phyloP scores from a whole-genome alignment of 2,329 filamentous ascomycete species.

The Calonectria multiphialidica region DNA sequence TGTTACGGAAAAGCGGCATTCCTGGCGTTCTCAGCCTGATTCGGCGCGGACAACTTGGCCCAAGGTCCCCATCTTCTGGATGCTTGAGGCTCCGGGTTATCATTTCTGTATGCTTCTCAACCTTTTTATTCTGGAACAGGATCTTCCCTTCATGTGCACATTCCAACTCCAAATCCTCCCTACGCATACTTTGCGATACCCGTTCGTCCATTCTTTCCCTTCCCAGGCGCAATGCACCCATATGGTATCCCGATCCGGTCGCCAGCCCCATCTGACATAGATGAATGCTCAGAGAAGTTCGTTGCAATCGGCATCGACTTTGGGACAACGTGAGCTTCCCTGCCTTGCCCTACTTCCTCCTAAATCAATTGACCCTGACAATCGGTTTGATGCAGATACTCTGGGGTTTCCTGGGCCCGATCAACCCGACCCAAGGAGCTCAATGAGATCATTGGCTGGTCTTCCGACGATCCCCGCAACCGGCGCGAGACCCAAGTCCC shows the following conservation, averaged over 20 bases:
- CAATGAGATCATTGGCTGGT: constrained; percentile 16
- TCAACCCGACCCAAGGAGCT: constrained; percentile 11
- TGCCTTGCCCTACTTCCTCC: not conserved
- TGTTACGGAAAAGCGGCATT: not conserved
- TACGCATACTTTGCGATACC: not conserved
- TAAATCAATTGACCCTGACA: not conserved
- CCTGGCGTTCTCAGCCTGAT: not conserved
- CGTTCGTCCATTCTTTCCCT: not conserved
- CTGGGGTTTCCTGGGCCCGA: constrained; percentile 25
- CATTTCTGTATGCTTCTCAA: not conserved
- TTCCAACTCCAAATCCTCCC: not conserved
- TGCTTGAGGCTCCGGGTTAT: not conserved
- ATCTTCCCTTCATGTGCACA: not conserved
- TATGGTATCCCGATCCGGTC: not conserved
- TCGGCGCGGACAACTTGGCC: not conserved
- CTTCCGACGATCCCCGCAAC: not conserved
- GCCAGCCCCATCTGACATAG: not conserved
- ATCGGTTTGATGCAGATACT: constrained; percentile 11
- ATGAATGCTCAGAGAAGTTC: not conserved
- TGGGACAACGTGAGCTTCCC: constrained; percentile 10
- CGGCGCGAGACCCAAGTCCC: constrained; percentile 14
- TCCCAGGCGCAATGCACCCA: not conserved
- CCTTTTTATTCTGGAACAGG: not conserved
- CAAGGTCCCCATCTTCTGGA: too few relatives aligned
- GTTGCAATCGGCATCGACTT: constrained; percentile 20